Evolutionary conservation across 768 basidiomycete genomes (phyloP).

Genomic region (Serendipita sp.): DNA sequence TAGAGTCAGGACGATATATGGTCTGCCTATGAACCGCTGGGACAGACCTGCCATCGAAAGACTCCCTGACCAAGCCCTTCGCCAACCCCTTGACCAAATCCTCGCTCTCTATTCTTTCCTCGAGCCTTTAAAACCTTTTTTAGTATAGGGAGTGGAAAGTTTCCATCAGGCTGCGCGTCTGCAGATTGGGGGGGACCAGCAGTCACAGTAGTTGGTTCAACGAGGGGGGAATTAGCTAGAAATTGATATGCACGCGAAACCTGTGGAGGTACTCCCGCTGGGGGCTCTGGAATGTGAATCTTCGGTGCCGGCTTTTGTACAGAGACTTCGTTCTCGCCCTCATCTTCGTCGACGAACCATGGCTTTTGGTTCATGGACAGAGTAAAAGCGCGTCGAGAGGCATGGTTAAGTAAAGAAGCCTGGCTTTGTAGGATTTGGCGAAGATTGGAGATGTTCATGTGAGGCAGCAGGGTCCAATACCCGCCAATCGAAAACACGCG

Average conservation of each 20-base stretch:
- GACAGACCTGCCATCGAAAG: background rate
- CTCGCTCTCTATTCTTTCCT: conserved; percentile 64
- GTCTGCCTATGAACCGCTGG: conserved; percentile 1
- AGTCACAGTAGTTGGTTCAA: conserved; percentile 43
- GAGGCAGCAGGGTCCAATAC: background rate
- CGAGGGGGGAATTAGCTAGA: conserved; percentile 45
- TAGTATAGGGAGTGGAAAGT: conserved; percentile 28
- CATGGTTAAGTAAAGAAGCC: background rate
- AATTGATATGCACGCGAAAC: conserved; percentile 41
- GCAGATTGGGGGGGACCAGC: conserved; percentile 40
- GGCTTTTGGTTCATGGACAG: conserved; percentile 15
- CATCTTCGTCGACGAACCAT: conserved; percentile 52
- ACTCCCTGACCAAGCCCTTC: conserved; percentile 39
- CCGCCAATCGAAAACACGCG: conserved; percentile 2
- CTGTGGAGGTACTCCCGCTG: conserved; percentile 19
- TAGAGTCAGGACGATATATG: background rate
- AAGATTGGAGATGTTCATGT: conserved; percentile 15
- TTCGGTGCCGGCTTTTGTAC: conserved; percentile 17
- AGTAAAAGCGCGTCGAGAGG: background rate
- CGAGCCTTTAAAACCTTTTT: conserved; percentile 39
- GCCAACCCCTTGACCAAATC: conserved; percentile 22
- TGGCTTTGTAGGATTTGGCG: background rate
- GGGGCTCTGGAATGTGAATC: conserved; percentile 10
- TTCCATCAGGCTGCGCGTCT: conserved; percentile 42
- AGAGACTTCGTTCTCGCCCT: conserved; percentile 9